Base-by-base conservation (phyloP, 345 rosid genomes). In the Heritiera fomes region DNA sequence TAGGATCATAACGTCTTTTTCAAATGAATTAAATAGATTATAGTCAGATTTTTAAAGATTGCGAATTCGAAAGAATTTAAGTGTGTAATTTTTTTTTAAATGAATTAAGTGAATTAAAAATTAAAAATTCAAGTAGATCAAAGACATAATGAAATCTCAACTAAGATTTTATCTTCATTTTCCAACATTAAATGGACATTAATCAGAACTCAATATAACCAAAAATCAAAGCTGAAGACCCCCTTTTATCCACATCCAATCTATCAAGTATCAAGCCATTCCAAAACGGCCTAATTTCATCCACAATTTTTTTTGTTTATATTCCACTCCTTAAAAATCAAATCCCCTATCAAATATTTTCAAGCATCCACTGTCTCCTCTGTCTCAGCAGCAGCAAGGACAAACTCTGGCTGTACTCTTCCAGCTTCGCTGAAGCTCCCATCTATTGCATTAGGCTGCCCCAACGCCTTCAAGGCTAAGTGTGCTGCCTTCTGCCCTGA, bases 401-500 rank as follows among this genome's bases (percentile, higher is more conserved):
- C 70, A 66, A 91, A 76, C 88, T 93, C 94, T 1, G 91, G 94
- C 10, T 53, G 20, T 53, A 80, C 85, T 41, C 84, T 59, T 62
- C 65, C 58, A 5, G 7, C 56, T 52, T 86, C 88, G 5, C 59
- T 86, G 34, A 18, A 77, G 1, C 89, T 66, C 56, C 92, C 97
- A 53, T 93, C 95, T 17, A 93, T 55, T 0, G 90, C 92, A 55
- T 93, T 93, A 0, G 98, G 95, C 71, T 69, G 81, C 50, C 97
- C 98, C 71, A 91, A 76, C 2, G 95, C 77, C 80, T 86, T 93
- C 73, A 94, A 80, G 0, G 95, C 98, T 45, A 91, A 88, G 45
- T 93, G 98, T 13, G 89, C 98, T 0, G 97, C 98, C 86, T 93
- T 95, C 83, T 95, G 95, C 55, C 98, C 97, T 0, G 97, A 95